Percentiles rank a stretch among this genome's conserved stretches.
Conservation (phyloP, 31 red algal species). For the Porphyra umbilicalis region DNA sequence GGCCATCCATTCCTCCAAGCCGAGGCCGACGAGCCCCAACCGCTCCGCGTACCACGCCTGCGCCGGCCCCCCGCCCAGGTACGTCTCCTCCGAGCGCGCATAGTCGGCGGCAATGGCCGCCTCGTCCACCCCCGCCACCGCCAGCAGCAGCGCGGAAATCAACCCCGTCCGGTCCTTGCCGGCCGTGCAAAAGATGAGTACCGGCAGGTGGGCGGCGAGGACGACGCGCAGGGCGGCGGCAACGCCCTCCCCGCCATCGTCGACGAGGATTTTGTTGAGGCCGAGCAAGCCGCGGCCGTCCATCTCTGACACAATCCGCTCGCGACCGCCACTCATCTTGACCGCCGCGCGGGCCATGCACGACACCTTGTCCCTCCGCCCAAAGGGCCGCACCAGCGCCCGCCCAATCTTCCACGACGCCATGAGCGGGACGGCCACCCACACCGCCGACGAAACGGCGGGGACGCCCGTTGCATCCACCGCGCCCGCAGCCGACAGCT, state of each 20-base stretch:
- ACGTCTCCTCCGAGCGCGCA: background rate
- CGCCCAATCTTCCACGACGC: background rate
- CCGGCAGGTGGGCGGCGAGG: background rate
- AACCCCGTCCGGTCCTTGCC: slow-evolving; percentile 67
- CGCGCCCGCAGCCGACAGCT: background rate
- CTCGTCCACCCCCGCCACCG: slow-evolving; percentile 21
- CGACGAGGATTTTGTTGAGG: slow-evolving; percentile 48
- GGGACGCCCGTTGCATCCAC: too few relatives aligned
- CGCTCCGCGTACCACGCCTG: slow-evolving; percentile 12
- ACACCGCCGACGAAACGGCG: background rate
- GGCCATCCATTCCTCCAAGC: slow-evolving; percentile 30
- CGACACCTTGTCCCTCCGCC: background rate
- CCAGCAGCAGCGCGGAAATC: slow-evolving; percentile 36
- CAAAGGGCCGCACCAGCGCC: background rate
- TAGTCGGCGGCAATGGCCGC: slow-evolving; percentile 40
- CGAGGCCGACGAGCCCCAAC: slow-evolving; percentile 13
- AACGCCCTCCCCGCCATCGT: slow-evolving; percentile 18
- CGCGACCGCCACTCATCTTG: slow-evolving; percentile 7
- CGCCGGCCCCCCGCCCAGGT: background rate
- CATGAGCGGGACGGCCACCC: background rate
- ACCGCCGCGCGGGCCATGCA: background rate
- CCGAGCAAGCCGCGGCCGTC: slow-evolving; percentile 34
- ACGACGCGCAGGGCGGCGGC: slow-evolving; percentile 17
- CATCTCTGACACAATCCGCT: slow-evolving; percentile 13
- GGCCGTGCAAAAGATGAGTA: slow-evolving; percentile 33